These are phyloP conservation scores for Ramalina intermedia DNA, from an alignment of 495 filamentous ascomycete genomes.

Conservation along the genomic window DNA sequence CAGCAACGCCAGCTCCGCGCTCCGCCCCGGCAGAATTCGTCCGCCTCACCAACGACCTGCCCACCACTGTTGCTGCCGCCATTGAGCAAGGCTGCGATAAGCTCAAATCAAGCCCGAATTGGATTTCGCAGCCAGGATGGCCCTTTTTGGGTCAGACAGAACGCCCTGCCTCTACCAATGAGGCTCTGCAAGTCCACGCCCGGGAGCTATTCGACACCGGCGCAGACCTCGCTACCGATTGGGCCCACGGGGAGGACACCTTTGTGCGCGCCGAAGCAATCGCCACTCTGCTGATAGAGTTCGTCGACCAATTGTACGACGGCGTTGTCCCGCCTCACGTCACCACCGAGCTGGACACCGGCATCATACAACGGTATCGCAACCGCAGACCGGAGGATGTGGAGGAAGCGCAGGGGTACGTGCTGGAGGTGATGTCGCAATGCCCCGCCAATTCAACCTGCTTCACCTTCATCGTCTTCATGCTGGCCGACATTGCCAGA, in stretches of 20 bases:
- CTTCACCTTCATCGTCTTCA: conserved; percentile 72
- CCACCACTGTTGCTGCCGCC: no score
- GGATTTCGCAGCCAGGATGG: no score
- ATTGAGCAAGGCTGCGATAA: no score
- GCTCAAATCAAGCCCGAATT: no score
- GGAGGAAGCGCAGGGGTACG: conserved; percentile 52
- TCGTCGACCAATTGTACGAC: conserved; percentile 58
- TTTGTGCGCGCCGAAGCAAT: conserved; percentile 56
- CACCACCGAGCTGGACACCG: conserved; percentile 42
- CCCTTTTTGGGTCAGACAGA: no score
- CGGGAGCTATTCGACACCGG: conserved; percentile 54
- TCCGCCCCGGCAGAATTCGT: no score
- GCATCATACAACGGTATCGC: conserved; percentile 38
- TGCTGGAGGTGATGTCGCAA: conserved; percentile 58
- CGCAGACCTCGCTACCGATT: conserved; percentile 35
- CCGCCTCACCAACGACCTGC: no score
- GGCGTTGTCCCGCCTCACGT: conserved; percentile 46
- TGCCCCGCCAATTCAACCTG: conserved; percentile 68
- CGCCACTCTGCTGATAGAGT: conserved; percentile 49
- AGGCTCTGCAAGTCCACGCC: conserved; percentile 24
- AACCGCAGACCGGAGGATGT: conserved; percentile 27
- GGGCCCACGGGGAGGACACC: conserved; percentile 42
- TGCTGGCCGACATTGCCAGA: conserved; percentile 42
- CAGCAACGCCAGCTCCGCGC: no score
- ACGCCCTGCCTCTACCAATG: conserved; percentile 3